These are phyloP conservation scores for Penicillium brevicompactum DNA, from an alignment of 2,329 filamentous ascomycete species.

Conservation along the genomic window DNA sequence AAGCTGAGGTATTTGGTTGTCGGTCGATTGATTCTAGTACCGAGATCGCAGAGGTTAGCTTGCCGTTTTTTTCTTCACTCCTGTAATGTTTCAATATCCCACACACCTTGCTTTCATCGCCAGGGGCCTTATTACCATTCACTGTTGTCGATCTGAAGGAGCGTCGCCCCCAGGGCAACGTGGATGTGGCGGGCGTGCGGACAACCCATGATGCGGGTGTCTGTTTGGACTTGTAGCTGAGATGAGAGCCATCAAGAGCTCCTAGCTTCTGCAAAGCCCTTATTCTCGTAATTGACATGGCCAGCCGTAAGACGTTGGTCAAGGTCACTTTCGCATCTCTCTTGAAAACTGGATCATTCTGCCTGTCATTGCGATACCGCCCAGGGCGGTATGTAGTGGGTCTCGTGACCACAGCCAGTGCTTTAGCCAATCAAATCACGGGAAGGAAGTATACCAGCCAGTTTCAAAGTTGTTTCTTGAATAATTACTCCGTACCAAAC, in stretches of 20 bases:
- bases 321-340: slow-evolving; percentile 8
- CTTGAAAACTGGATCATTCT: slow-evolving; percentile 18
- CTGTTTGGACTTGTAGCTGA: slow-evolving; percentile 13
- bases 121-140: slow-evolving; percentile 1
- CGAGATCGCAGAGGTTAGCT: background rate
- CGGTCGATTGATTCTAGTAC: background rate
- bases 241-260: slow-evolving; percentile 12
- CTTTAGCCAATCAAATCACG: background rate
- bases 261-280: slow-evolving; percentile 15
- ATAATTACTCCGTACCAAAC: no score
- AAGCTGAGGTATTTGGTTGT: background rate
- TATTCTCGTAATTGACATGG: slow-evolving; percentile 26
- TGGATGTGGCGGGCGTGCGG: background rate
- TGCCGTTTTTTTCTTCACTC: background rate
- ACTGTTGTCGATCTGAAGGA: slow-evolving; percentile 13
- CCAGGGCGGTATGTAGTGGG: slow-evolving; percentile 9
- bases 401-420: background rate
- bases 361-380: slow-evolving; percentile 13
- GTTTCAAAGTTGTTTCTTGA: background rate
- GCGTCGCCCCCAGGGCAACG: slow-evolving; percentile 3
- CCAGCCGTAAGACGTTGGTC: slow-evolving; percentile 18
- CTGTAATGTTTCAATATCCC: no score
- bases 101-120: slow-evolving; percentile 5
- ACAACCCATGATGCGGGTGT: slow-evolving; percentile 6
- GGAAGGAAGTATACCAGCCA: background rate